These are phyloP conservation scores for Phytophthora sojae DNA, from an alignment of 352 stramenopile species.

Conservation along the genomic window DNA sequence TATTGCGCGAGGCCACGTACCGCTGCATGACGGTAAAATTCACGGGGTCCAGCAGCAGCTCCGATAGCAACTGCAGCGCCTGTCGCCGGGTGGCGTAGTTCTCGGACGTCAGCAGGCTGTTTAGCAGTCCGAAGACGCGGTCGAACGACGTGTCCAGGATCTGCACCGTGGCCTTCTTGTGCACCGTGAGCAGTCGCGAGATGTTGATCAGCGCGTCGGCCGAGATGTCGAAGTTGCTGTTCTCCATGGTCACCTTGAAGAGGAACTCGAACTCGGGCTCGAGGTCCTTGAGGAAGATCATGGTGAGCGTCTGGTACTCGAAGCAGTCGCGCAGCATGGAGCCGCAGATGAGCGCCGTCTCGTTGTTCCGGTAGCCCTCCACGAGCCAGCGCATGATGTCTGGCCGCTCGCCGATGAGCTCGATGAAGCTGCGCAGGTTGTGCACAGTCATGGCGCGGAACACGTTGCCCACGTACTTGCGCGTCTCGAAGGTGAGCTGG, in stretches of 20 bases:
- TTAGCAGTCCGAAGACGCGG: slow-evolving; percentile 73
- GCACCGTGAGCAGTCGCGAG: slow-evolving; percentile 66
- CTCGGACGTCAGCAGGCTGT: slow-evolving; percentile 60
- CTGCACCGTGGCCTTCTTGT: slow-evolving; percentile 64
- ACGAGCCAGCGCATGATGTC: slow-evolving; percentile 81
- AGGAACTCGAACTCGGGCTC: slow-evolving; percentile 71
- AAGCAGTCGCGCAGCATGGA: slow-evolving; percentile 87
- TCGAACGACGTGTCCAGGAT: slow-evolving; percentile 68
- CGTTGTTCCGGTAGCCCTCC: slow-evolving; percentile 77
- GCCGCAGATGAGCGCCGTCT: slow-evolving; percentile 78
- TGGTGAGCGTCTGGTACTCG: slow-evolving; percentile 63
- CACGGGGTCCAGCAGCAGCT: slow-evolving; percentile 75
- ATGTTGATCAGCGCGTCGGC: slow-evolving; percentile 88
- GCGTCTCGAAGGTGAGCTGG: slow-evolving; percentile 82
- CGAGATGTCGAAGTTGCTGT: slow-evolving; percentile 86
- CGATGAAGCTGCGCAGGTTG: slow-evolving; percentile 68
- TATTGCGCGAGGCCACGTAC: slow-evolving; percentile 73
- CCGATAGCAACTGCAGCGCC: slow-evolving; percentile 72
- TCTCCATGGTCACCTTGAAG: slow-evolving; percentile 77
- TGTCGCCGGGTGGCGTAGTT: slow-evolving; percentile 86
- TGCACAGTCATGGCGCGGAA: slow-evolving; percentile 83
- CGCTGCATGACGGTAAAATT: slow-evolving; percentile 85
- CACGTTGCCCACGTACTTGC: slow-evolving; percentile 83
- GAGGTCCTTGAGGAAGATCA: slow-evolving; percentile 71
- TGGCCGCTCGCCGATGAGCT: slow-evolving; percentile 62